Conservation (phyloP, 768 basidiomycete genomes). For the Suillus decipiens region DNA sequence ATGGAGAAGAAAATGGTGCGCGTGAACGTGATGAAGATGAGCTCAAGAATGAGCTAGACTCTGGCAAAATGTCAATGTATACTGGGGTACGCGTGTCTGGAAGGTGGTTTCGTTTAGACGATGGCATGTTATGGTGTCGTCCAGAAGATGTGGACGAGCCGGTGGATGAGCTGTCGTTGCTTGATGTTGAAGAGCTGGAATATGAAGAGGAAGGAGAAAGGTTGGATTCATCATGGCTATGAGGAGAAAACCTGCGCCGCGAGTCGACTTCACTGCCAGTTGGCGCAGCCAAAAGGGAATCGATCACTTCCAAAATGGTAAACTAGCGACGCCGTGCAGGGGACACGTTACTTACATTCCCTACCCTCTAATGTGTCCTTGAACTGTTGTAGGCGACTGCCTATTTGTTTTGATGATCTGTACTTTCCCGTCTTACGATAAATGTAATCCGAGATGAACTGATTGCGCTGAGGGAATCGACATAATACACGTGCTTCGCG, state of each 20-base stretch:
- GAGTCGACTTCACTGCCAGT: conserved; percentile 18
- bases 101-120: conserved; percentile 26
- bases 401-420: conserved; percentile 78
- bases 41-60: conserved; percentile 13
- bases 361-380: conserved; percentile 74
- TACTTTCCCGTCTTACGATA: conserved; percentile 65
- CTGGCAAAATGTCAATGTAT: conserved; percentile 36
- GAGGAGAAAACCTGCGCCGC: conserved; percentile 19
- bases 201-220: conserved; percentile 29
- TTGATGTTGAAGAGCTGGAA: conserved; percentile 7
- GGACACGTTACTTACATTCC: conserved; percentile 50
- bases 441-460: conserved; percentile 81
- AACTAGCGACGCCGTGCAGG: conserved; percentile 5
- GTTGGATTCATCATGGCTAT: conserved; percentile 19
- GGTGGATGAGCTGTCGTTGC: conserved; percentile 20
- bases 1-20: conserved; percentile 1
- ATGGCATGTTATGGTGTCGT: conserved; percentile 22
- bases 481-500: conserved; percentile 71
- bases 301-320: conserved; percentile 35
- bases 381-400: conserved; percentile 78
- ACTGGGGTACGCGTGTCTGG: conserved; percentile 32
- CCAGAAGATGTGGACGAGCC: conserved; percentile 17
- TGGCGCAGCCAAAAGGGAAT: conserved; percentile 16
- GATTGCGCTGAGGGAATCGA: conserved; percentile 76
- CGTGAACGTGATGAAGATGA: neutral